These are phyloP conservation scores for Diospyros kaki DNA, from an alignment of 148 eudicot species.

Conservation along the genomic window DNA sequence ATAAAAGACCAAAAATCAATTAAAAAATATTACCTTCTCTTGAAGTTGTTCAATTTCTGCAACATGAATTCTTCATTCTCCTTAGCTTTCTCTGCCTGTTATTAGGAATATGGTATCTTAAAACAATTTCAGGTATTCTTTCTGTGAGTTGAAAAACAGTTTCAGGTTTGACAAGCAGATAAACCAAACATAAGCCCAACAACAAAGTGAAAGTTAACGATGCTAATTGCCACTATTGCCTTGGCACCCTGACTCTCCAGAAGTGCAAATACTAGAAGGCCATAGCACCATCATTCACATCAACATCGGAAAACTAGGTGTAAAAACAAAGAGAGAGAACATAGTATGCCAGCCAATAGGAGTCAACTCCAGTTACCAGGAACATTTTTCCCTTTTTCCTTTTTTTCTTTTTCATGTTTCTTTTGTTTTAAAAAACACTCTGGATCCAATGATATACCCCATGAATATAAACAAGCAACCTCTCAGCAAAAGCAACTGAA, in stretches of 20 bases:
- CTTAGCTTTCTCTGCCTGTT: conserved; percentile 89
- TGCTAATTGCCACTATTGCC: not conserved
- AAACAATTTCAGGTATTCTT: not conserved
- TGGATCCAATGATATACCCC: too few species aligned
- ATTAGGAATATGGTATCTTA: conserved; percentile 20
- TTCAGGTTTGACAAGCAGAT: not conserved
- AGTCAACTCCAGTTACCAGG: not conserved
- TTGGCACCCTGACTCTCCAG: not conserved
- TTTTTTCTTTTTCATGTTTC: too few species aligned
- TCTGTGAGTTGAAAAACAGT: too few species aligned
- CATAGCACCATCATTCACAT: not conserved
- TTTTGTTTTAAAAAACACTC: too few species aligned
- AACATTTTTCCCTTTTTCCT: not conserved
- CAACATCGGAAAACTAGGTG: not conserved
- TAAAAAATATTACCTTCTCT: conserved; percentile 44
- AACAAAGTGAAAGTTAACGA: not conserved
- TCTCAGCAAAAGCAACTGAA: too few species aligned
- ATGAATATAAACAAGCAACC: too few species aligned
- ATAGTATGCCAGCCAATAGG: not conserved
- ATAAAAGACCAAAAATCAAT: not conserved
- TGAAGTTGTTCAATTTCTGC: conserved; percentile 44
- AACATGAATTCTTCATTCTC: conserved; percentile 71
- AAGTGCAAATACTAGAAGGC: not conserved
- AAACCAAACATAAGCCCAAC: conserved; percentile 1
- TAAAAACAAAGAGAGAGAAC: not conserved